Evolutionary conservation across 352 stramenopile species (phyloP).

Genomic region (Globisporangium irregulare): DNA sequence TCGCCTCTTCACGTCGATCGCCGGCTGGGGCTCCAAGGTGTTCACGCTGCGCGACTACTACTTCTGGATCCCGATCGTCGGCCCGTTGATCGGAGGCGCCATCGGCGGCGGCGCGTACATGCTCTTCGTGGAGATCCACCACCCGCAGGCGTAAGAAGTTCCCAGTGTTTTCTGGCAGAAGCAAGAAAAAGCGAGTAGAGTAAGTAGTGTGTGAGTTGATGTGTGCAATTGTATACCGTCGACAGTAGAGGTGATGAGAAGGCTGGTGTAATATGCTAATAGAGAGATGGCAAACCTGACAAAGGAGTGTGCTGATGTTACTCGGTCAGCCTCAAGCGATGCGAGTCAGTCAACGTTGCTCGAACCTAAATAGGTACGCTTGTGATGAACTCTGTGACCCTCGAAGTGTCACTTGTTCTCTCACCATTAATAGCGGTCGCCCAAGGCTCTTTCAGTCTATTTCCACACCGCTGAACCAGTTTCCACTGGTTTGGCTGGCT

Average conservation of each 20-base stretch:
- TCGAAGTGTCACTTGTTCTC: neutral
- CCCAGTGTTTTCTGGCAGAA: neutral
- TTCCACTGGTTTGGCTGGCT: neutral
- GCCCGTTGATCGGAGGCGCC: conserved; percentile 37
- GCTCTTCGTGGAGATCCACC: conserved; percentile 40
- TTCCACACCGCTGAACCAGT: neutral
- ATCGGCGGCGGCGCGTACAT: conserved; percentile 42
- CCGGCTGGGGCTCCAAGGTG: conserved; percentile 43
- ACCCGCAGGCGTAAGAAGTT: conserved; percentile 25
- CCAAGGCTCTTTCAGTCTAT: conserved; percentile 16
- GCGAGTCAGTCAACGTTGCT: too few relatives aligned
- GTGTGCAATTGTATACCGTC: neutral
- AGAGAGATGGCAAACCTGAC: neutral
- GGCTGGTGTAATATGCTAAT: neutral
- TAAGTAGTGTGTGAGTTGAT: neutral
- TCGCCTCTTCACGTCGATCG: conserved; percentile 38
- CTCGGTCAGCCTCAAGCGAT: neutral
- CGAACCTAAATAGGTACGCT: neutral
- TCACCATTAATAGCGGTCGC: neutral
- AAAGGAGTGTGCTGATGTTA: neutral
- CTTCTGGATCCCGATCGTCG: conserved; percentile 66
- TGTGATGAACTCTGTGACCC: neutral
- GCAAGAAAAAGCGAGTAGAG: neutral
- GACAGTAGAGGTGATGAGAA: neutral
- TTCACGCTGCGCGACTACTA: conserved; percentile 46